phyloP scores from a whole-genome alignment of 1,284 basidiomycete species.

The Leccinum solheimii region DNA sequence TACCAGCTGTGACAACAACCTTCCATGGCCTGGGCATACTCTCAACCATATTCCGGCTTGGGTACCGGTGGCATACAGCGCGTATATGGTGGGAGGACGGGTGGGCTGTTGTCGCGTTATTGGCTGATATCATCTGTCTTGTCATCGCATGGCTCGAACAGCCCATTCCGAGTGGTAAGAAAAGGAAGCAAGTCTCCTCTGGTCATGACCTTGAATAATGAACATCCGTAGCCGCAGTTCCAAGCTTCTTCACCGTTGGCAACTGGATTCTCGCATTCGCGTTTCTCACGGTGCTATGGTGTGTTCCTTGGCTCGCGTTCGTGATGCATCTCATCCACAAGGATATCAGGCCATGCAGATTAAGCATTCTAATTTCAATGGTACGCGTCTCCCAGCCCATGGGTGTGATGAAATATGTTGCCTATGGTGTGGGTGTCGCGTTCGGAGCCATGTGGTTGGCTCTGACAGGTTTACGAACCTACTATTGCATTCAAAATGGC shows the following conservation, averaged over 20 bases:
- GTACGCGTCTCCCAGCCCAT: slow-evolving; percentile 11
- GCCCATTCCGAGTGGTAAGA: slow-evolving; percentile 3
- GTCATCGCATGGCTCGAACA: slow-evolving; percentile 1
- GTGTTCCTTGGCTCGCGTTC: background rate
- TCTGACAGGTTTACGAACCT: slow-evolving; percentile 6
- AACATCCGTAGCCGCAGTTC: background rate
- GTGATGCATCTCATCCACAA: no score
- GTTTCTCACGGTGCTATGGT: slow-evolving; percentile 18
- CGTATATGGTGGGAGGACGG: slow-evolving; percentile 22
- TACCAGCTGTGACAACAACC: slow-evolving; percentile 4
- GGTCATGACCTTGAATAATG: background rate
- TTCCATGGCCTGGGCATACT: slow-evolving; percentile 17
- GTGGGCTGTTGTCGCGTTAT: slow-evolving; percentile 11
- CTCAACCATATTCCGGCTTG: slow-evolving; percentile 16
- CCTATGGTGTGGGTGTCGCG: slow-evolving; percentile 3
- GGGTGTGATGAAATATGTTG: background rate
- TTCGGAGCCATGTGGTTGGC: slow-evolving; percentile 13
- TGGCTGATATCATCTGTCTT: slow-evolving; percentile 9
- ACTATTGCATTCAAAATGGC: background rate
- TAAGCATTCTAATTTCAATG: slow-evolving; percentile 19
- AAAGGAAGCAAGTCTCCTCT: background rate
- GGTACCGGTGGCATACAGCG: slow-evolving; percentile 15
- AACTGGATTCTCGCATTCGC: slow-evolving; percentile 14
- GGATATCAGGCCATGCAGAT: slow-evolving; percentile 13
- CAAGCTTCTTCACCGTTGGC: slow-evolving; percentile 1